These are phyloP conservation scores for Curvularia spicifera DNA, from an alignment of 2,329 filamentous ascomycete species.

Conservation along the genomic window DNA sequence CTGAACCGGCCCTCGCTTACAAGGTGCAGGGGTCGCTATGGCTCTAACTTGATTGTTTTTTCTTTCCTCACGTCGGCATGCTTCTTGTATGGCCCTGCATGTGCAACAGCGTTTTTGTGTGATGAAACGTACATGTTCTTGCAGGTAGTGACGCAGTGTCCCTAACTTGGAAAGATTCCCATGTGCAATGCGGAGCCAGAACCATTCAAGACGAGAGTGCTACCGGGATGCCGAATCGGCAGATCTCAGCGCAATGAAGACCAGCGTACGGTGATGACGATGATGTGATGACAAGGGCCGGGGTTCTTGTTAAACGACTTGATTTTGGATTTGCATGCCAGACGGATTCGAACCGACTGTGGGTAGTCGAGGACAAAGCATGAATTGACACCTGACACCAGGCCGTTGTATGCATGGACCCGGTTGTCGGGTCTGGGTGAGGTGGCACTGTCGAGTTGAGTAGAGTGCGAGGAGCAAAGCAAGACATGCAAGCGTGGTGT, in stretches of 20 bases:
- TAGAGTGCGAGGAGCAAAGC: constrained; percentile 20
- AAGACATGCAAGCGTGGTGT: constrained; percentile 34
- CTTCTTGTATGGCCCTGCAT: constrained; percentile 22
- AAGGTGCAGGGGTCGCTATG: background rate
- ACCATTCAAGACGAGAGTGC: constrained; percentile 1
- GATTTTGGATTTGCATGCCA: constrained; percentile 1
- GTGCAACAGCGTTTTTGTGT: constrained; percentile 27
- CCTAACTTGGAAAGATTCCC: constrained; percentile 26
- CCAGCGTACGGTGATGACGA: background rate
- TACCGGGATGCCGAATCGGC: background rate
- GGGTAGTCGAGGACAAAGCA: constrained; percentile 30
- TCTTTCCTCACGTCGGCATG: background rate
- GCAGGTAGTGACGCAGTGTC: constrained; percentile 29
- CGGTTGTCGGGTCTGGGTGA: constrained; percentile 42
- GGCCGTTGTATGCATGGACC: constrained; percentile 40
- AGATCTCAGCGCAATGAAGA: background rate
- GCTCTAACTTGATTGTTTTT: constrained; percentile 9
- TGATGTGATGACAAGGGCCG: constrained; percentile 7
- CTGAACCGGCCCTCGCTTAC: background rate
- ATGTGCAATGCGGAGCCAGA: constrained; percentile 28
- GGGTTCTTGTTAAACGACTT: constrained; percentile 10
- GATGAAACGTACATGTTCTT: constrained; percentile 15
- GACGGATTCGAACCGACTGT: constrained; percentile 9
- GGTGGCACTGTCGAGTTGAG: constrained; percentile 38
- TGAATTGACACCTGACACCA: constrained; percentile 44